A percentile compares a stretch with the other conserved stretches of the same genome.
Evolutionary conservation across 345 rosid genomes (phyloP).

Genomic region (Syzygium aromaticum): DNA sequence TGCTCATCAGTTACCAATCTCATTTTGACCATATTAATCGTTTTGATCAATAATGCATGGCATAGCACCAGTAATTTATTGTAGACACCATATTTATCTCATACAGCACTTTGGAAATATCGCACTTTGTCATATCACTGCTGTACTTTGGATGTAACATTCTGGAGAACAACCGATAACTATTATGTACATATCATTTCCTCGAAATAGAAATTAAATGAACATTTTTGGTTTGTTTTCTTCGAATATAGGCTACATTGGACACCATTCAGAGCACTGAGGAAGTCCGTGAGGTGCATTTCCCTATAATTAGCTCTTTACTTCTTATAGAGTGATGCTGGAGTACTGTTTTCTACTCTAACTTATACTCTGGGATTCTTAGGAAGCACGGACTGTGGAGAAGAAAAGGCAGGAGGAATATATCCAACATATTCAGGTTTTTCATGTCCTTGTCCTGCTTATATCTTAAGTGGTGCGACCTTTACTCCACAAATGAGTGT

Average conservation of each 20-base stretch:
- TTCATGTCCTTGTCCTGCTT: not conserved
- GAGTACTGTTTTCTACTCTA: not conserved
- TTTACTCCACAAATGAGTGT: not conserved
- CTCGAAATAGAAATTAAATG: not conserved
- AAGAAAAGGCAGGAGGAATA: constrained; percentile 78
- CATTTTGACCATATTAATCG: not conserved
- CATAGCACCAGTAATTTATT: not conserved
- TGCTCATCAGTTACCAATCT: not conserved
- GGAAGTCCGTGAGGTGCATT: constrained; percentile 78
- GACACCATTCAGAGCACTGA: constrained; percentile 80
- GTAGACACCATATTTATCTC: not conserved
- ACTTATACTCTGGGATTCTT: constrained; percentile 1
- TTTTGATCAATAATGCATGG: not conserved
- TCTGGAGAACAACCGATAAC: not conserved
- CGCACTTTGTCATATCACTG: not conserved
- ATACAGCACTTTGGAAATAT: not conserved
- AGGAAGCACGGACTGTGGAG: constrained; percentile 83
- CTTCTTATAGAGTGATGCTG: not conserved
- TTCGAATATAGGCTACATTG: constrained; percentile 63
- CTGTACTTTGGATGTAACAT: not conserved
- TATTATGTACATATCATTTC: not conserved
- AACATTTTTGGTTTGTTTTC: constrained; percentile 5
- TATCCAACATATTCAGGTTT: constrained; percentile 66
- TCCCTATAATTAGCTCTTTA: not conserved
- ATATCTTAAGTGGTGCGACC: not conserved